Evolutionary conservation across 495 filamentous ascomycete genomes (phyloP).

Genomic region (Penicillium macrosclerotiorum): DNA sequence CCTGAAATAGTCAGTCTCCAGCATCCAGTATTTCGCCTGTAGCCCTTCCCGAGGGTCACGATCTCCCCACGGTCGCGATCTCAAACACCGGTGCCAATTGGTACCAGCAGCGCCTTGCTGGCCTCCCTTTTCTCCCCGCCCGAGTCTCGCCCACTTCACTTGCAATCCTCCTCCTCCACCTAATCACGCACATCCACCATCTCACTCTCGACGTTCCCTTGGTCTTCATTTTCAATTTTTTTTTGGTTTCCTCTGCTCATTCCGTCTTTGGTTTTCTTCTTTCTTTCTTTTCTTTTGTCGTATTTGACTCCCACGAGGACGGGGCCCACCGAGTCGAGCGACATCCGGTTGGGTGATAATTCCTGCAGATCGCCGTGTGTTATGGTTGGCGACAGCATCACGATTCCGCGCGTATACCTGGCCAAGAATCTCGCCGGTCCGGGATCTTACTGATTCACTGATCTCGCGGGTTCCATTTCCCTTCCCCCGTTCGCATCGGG

Average conservation of each 20-base stretch:
- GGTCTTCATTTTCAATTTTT: slow-evolving; percentile 2
- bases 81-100: slow-evolving; percentile 23
- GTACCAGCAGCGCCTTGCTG: slow-evolving; percentile 18
- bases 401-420: slow-evolving; percentile 16
- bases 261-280: slow-evolving; percentile 9
- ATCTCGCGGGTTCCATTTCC: slow-evolving; percentile 7
- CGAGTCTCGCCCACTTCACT: slow-evolving; percentile 24
- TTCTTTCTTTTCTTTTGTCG: slow-evolving; percentile 15
- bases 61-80: slow-evolving; percentile 1
- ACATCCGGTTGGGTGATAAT: slow-evolving; percentile 9
- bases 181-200: slow-evolving; percentile 6
- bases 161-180: slow-evolving; percentile 12
- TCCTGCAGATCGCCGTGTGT: slow-evolving; percentile 21
- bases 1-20: too few species aligned
- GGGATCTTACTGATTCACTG: slow-evolving; percentile 21
- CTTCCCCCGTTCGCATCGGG: slow-evolving; percentile 12
- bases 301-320: slow-evolving; percentile 6
- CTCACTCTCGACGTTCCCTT: slow-evolving; percentile 16
- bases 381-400: slow-evolving; percentile 22
- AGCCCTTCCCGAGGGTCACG: too few species aligned
- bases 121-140: slow-evolving; percentile 25
- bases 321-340: neutral
- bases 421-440: slow-evolving; percentile 12
- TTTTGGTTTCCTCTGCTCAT: too few species aligned
- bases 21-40: too few species aligned